Evolutionary conservation across 1,284 basidiomycete species (phyloP), one percentile per base, ranked within the genome.

Genomic region (Rhodotorula sp.): DNA sequence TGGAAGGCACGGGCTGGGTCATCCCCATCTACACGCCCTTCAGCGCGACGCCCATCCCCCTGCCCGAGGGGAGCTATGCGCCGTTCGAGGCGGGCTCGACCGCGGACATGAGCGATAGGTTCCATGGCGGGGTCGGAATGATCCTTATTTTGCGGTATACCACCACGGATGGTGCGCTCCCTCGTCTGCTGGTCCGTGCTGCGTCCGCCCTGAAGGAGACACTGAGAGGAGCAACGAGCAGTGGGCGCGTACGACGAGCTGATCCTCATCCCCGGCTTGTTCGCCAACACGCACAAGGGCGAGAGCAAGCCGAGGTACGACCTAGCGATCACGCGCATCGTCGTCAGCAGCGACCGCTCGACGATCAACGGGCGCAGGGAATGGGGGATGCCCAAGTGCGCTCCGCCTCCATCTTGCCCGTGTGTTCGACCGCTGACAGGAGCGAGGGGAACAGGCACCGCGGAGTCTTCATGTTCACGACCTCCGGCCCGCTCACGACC

Each of bases 301-400:
- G 56, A 36, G 29, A 48, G 5, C 15, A 39, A 19, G 44, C 29
- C 50, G 10, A 51, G 55, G 22, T 71, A 68, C 64, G 61, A 64
- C 39, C 10, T 60, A 2, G 55, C 54, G 29, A 66, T 73, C 39
- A 72, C 76, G 44, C 64, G 76, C 15, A 77, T 77, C 65, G 72
- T 75, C 64, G 76, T 77, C 22, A 70, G 67, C 22, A 71, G 63
- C 12, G 71, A 74, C n/a, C 64, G 39, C 22, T 61, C 59, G 44
- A 32, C 32, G 21, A 53, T 57, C 46, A 75, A 74, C 44, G 75
- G 73, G 22, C 39, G 76, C n/a, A 64, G 37, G 56, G 70, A 75
- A 34, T 77, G 76, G 76, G 70, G 66, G 21, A 72, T 77, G 36
- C 73, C 76, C 44, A 61, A 77, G 74, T 72, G 50, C 54, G 63